phyloP scores from a whole-genome alignment of 345 rosid species.

The Psidium friedrichsthalianum region DNA sequence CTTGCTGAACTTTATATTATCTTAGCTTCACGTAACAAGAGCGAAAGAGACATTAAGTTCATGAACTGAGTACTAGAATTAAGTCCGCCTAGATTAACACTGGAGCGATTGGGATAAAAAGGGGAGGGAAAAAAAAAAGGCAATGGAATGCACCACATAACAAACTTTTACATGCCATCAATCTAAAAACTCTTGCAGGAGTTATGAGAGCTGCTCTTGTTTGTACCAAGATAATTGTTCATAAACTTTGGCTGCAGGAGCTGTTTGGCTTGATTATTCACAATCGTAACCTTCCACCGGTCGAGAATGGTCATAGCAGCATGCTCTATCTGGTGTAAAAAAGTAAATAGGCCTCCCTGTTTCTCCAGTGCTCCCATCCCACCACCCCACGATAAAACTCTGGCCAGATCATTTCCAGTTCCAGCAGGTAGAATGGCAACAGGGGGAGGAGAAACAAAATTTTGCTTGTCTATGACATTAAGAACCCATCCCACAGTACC shows the following conservation, averaged over 20 bases:
- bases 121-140: not conserved
- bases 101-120: not conserved
- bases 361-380: slow-evolving; percentile 79
- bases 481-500: slow-evolving; percentile 95
- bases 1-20: not conserved
- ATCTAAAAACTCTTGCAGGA: not conserved
- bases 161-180: not conserved
- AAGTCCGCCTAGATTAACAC: not conserved
- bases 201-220: not conserved
- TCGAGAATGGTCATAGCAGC: slow-evolving; percentile 91
- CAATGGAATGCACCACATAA: not conserved
- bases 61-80: not conserved
- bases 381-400: slow-evolving; percentile 81
- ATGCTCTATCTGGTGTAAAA: slow-evolving; percentile 60
- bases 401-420: slow-evolving; percentile 95
- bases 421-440: slow-evolving; percentile 93
- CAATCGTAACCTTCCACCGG: slow-evolving; percentile 67
- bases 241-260: slow-evolving; percentile 60
- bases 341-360: slow-evolving; percentile 73
- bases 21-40: not conserved
- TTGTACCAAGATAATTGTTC: slow-evolving; percentile 80
- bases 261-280: slow-evolving; percentile 55
- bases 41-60: not conserved
- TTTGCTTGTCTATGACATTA: slow-evolving; percentile 74
- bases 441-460: slow-evolving; percentile 88